Evolutionary conservation across 2,329 filamentous ascomycete genomes (phyloP).

Genomic region (Zelopaecilomyces penicillatus): DNA sequence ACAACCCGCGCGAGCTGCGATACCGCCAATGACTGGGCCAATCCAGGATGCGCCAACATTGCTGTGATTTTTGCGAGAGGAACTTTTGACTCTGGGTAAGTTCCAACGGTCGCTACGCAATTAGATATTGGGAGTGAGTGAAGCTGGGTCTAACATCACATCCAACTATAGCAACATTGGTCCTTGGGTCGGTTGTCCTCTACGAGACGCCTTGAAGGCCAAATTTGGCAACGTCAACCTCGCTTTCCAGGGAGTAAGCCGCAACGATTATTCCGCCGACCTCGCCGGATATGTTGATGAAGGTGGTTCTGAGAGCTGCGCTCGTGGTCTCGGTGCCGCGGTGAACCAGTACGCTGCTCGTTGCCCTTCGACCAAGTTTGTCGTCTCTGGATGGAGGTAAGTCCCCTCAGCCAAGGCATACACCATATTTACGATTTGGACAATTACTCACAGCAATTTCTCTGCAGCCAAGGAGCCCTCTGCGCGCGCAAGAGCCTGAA

Average conservation of each 20-base stretch:
- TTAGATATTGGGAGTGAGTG: too few relatives aligned
- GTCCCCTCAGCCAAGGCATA: not conserved
- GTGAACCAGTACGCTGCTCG: slow-evolving; percentile 3
- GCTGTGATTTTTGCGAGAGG: slow-evolving; percentile 10
- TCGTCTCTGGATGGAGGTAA: slow-evolving; percentile 8
- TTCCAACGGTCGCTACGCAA: too few relatives aligned
- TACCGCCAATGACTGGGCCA: not conserved
- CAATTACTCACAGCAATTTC: too few relatives aligned
- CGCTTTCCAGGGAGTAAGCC: slow-evolving; percentile 8
- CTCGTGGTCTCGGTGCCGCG: slow-evolving; percentile 1
- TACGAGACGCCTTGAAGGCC: slow-evolving; percentile 4
- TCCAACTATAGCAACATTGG: slow-evolving; percentile 6
- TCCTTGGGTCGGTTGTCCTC: slow-evolving; percentile 9
- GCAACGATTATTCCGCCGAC: slow-evolving; percentile 5
- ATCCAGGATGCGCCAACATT: slow-evolving; percentile 1
- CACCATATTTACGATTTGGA: too few relatives aligned
- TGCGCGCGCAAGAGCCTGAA: slow-evolving; percentile 6
- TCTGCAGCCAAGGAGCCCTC: slow-evolving; percentile 8
- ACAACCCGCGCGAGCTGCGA: not conserved
- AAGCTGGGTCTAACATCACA: too few relatives aligned
- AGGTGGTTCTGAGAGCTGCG: slow-evolving; percentile 4
- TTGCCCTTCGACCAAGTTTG: slow-evolving; percentile 8
- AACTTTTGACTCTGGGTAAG: slow-evolving; percentile 10
- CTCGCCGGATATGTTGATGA: slow-evolving; percentile 9
- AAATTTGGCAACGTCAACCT: not conserved